phyloP scores from a whole-genome alignment of 2,329 filamentous ascomycete genomes.

The Fusarium sp. region DNA sequence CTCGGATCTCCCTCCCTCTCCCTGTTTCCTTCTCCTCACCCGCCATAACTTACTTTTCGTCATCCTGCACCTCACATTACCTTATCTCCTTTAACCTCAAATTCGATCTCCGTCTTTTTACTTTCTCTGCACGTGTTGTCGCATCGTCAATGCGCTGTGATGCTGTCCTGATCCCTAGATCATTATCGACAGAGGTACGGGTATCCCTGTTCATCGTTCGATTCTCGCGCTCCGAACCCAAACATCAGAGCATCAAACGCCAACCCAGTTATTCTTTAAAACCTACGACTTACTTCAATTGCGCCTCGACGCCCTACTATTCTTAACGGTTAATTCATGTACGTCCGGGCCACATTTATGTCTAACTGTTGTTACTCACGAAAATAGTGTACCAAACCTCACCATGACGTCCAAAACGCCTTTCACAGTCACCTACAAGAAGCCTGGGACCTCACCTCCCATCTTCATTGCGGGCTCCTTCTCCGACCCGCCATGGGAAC shows the following conservation, averaged over 20 bases:
- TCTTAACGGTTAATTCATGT: slow-evolving; percentile 8
- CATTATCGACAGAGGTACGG: slow-evolving; percentile 20
- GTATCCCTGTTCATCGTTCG: slow-evolving; percentile 44
- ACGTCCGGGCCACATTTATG: not conserved
- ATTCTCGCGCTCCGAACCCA: slow-evolving; percentile 31
- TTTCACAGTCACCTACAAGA: slow-evolving; percentile 72
- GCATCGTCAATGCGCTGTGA: slow-evolving; percentile 14
- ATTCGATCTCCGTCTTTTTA: not conserved
- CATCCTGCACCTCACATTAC: slow-evolving; percentile 11
- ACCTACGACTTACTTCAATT: slow-evolving; percentile 6
- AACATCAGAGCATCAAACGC: slow-evolving; percentile 23
- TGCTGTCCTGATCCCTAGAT: slow-evolving; percentile 13
- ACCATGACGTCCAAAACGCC: slow-evolving; percentile 50
- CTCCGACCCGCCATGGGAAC: slow-evolving; percentile 74
- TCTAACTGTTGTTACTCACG: slow-evolving; percentile 9
- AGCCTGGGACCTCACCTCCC: slow-evolving; percentile 72
- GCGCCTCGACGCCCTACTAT: not conserved
- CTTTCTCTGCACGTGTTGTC: not conserved
- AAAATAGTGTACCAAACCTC: slow-evolving; percentile 7
- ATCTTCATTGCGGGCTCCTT: slow-evolving; percentile 79
- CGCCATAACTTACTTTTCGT: slow-evolving; percentile 10
- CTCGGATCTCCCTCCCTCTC: not conserved
- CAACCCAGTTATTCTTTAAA: slow-evolving; percentile 21
- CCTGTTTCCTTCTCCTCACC: slow-evolving; percentile 11
- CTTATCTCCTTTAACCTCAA: slow-evolving; percentile 4